A percentile compares a stretch with the other conserved stretches of the same genome.
These are phyloP conservation scores for Acanthochlamys bracteata DNA, from an alignment of 106 monocot genomes.

Conservation along the genomic window DNA sequence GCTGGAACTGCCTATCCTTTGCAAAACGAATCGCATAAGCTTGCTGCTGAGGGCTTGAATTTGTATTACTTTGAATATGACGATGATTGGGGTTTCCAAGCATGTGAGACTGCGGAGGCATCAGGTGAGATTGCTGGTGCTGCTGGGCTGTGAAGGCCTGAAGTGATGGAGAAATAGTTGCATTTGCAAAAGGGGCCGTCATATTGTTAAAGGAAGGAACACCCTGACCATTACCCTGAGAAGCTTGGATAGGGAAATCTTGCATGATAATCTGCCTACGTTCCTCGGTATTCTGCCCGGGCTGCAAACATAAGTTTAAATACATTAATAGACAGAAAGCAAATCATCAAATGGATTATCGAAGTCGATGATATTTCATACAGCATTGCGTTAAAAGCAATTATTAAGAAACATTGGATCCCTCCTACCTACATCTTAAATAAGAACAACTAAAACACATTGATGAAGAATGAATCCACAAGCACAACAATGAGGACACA, in stretches of 20 bases:
- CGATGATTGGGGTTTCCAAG: constrained; percentile 42
- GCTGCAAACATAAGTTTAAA: constrained; percentile 17
- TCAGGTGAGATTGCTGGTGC: constrained; percentile 47
- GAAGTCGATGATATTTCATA: not conserved
- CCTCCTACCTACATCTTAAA: no score
- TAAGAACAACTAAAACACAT: no score
- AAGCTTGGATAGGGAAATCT: constrained; percentile 64
- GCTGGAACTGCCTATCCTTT: constrained; percentile 68
- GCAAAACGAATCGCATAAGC: constrained; percentile 53
- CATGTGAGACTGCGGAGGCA: constrained; percentile 40
- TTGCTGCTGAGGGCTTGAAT: constrained; percentile 50
- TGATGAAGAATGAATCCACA: no score
- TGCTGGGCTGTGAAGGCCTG: constrained; percentile 49
- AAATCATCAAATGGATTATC: not conserved
- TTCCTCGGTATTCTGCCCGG: constrained; percentile 64
- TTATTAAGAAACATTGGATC: no score
- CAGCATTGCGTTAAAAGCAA: not conserved
- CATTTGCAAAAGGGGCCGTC: constrained; percentile 34
- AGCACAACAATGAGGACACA: no score
- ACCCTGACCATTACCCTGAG: constrained; percentile 46
- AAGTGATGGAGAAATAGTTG: constrained; percentile 21
- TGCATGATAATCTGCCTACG: constrained; percentile 77
- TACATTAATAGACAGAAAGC: not conserved
- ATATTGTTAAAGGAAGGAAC: constrained; percentile 37
- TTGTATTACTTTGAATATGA: constrained; percentile 46